Base-by-base conservation (phyloP, 805 yeast genomes). In the Torulaspora microellipsoides region DNA sequence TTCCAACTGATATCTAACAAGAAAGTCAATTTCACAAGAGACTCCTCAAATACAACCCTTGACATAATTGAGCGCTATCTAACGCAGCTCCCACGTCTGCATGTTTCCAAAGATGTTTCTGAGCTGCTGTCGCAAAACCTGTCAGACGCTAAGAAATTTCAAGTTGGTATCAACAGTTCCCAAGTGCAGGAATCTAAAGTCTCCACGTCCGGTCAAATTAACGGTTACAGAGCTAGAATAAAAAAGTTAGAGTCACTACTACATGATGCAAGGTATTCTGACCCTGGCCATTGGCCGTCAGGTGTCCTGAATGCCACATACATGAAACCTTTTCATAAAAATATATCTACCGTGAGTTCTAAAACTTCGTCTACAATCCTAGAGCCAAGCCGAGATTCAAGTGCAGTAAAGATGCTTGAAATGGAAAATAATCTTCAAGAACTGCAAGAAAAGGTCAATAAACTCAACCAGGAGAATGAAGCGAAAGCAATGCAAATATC, bases 161-260 rank as follows among this genome's bases (percentile, higher is more conserved):
- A 42, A 17, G 13, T 43, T 3, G 34, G 36, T 8, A 30, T 31
- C n/a, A 43, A 29, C 20, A 28, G 6, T 40, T 35, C 28, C 9
- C 34, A 34, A 12, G 15, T 13, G 5, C 38, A 31, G 30, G 45
- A 40, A n/a, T 14, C 30, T 4, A 13, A 40, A 13, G 14, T 28
- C 2, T 30, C 30, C 2, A 30, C 36, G 6, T 32, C 42, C 2
- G 34, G 30, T 14, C 55, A 75, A 10, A 66, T 83, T 9, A 72
- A 72, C 49, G 86, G 85, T 0, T 82, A 88, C 50, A 83, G 83
- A 59, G 64, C 77, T 9, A 69, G 95, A 41, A 85, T 91, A 32
- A 78, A 77, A 48, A 84, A 84, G 52, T 71, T 91, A 40, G 96
- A 89, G 53, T 82, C 78, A 42, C 64, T 88, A 31, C 65, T 89